phyloP scores from a whole-genome alignment of 106 monocot genomes.

The Cymbidium sinense region DNA sequence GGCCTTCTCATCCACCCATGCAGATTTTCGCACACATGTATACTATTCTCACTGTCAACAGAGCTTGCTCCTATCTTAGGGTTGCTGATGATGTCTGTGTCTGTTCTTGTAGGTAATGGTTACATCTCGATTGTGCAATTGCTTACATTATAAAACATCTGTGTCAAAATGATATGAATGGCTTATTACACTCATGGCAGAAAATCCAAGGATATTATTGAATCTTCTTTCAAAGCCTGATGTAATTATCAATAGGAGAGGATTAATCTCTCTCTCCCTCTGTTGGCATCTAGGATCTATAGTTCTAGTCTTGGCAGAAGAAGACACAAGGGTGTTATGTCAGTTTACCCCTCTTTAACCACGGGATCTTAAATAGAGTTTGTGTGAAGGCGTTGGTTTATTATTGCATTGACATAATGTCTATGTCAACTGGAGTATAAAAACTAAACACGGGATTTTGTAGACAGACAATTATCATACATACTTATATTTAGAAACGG shows the following conservation, averaged over 20 bases:
- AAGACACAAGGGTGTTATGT: not conserved
- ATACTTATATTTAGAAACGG: not conserved
- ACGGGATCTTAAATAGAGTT: not conserved
- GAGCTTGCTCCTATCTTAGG: conserved; percentile 91
- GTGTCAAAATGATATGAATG: not conserved
- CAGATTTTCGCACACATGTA: conserved; percentile 88
- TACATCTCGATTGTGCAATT: not conserved
- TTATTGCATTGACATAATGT: not conserved
- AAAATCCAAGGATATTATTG: not conserved
- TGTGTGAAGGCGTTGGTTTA: not conserved
- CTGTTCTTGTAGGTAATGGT: conserved; percentile 73
- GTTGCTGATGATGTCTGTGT: conserved; percentile 80
- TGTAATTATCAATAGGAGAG: not conserved
- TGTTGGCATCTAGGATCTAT: not conserved
- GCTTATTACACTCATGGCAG: not conserved
- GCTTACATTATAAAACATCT: not conserved
- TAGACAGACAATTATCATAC: not conserved
- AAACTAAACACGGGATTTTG: not conserved
- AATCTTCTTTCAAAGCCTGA: not conserved
- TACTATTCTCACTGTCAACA: conserved; percentile 75
- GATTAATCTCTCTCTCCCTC: not conserved
- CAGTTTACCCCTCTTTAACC: not conserved
- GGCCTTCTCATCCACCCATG: conserved; percentile 9
- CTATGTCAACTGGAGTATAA: not conserved
- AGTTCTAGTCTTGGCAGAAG: not conserved